Conservation (phyloP, 805 yeast species). For the Cyberlindnera xylosilytica region DNA sequence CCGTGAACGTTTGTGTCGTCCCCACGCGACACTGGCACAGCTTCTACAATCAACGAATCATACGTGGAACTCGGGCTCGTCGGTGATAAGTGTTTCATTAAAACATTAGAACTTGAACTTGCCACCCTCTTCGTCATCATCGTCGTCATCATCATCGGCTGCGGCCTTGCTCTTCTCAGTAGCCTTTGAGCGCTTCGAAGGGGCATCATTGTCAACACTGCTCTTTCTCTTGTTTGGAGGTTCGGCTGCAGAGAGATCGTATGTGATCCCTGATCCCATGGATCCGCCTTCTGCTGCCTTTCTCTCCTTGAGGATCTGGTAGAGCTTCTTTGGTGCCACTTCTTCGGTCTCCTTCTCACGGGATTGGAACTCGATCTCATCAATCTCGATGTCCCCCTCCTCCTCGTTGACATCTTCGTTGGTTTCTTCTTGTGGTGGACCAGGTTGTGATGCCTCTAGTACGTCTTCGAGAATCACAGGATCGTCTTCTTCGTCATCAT, state of each 20-base stretch:
- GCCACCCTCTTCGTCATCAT: slow-evolving; percentile 20
- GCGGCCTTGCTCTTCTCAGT: background rate
- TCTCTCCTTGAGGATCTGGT: slow-evolving; percentile 25
- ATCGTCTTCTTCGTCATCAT: background rate
- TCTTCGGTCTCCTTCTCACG: slow-evolving; percentile 20
- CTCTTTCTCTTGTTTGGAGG: slow-evolving; percentile 13
- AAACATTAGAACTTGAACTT: slow-evolving; percentile 31
- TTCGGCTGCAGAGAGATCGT: slow-evolving; percentile 25
- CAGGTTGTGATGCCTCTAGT: background rate
- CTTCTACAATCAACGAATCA: too few species aligned
- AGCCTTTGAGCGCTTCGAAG: background rate
- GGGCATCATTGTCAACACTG: background rate
- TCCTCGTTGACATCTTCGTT: slow-evolving; percentile 25
- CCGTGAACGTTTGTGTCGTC: too few species aligned
- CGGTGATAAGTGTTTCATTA: too few species aligned
- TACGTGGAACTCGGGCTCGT: too few species aligned
- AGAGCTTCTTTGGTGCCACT: slow-evolving; percentile 24
- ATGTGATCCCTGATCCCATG: slow-evolving; percentile 18
- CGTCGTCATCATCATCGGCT: slow-evolving; percentile 21
- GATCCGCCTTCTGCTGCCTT: slow-evolving; percentile 11
- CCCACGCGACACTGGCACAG: too few species aligned
- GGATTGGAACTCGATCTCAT: slow-evolving; percentile 3
- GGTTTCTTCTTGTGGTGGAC: too few species aligned
- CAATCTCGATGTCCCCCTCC: slow-evolving; percentile 7
- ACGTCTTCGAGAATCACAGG: background rate